Evolutionary conservation across 192 early-diverging fungal species (phyloP), one percentile per base, ranked within the genome.

Genomic region (Coemansia pectinata): DNA sequence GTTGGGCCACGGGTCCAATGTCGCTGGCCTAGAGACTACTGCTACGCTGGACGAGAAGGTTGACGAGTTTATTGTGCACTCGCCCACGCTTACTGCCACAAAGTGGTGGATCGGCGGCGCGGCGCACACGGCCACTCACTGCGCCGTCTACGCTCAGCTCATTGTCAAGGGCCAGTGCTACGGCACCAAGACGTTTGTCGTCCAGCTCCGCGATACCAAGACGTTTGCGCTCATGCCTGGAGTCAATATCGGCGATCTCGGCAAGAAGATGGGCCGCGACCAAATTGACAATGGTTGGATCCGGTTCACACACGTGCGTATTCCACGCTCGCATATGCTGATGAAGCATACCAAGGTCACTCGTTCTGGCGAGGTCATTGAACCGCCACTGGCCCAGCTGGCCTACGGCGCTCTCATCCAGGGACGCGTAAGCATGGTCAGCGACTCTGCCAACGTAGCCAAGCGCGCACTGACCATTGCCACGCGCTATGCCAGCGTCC

Each of bases 51-150:
- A 95, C 74, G 88, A 88, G 64, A 78, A 85, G 15, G 84, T 93
- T 0, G 91, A 95, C 68, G 92, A 97, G 76, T 97, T 95, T 72
- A 74, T 93, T 55, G 91, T 97, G 62, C 91, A 92, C 65, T 90
- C 91, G 45, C 91, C 91, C 11, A 87, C 88, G 8, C 67, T 92
- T 19, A 90, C 89, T 10, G 89, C 92, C 33, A 97, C 94, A 47
- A 95, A 97, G 82, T 97, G 95, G 95, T 97, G 95, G 95, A 97
- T 97, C 76, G 95, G 95, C 69, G 93, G 93, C 62, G 95, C 95
- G 15, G 95, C 94, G n/a, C 92, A 94, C 70, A 91, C 91, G 10
- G 93, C 93, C 40, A 94, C 93, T 2, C 91, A 92, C 78, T 85
- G 87, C 40, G 85, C 90, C 17, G 90, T 93, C 8, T 95, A 93